Percentiles rank a stretch among this genome's conserved stretches.
These are phyloP conservation scores for Candida takata DNA, from an alignment of 805 yeast genomes.

Conservation along the genomic window DNA sequence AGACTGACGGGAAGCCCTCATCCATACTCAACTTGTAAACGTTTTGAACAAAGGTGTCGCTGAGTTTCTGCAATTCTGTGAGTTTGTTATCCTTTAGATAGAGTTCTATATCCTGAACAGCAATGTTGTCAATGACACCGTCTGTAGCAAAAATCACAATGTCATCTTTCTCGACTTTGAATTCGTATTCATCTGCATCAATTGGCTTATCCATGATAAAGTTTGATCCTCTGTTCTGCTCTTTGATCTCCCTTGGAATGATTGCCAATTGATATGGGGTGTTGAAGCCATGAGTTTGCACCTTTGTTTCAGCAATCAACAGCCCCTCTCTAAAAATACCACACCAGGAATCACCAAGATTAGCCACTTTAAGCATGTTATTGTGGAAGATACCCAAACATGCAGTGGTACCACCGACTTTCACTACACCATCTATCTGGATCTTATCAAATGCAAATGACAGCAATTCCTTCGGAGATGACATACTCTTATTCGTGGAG, in stretches of 20 bases:
- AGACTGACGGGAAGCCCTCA: constrained; percentile 71
- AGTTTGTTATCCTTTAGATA: constrained; percentile 48
- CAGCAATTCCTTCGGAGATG: constrained; percentile 37
- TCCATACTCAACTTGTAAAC: constrained; percentile 70
- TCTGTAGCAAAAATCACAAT: constrained; percentile 84
- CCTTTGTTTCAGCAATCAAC: constrained; percentile 57
- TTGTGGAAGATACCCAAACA: constrained; percentile 69
- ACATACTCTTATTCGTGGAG: constrained; percentile 7
- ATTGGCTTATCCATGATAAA: constrained; percentile 67
- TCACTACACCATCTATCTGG: constrained; percentile 47
- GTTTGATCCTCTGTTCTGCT: constrained; percentile 40
- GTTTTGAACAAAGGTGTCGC: constrained; percentile 52
- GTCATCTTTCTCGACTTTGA: constrained; percentile 65
- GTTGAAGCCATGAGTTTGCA: constrained; percentile 82
- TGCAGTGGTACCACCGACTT: constrained; percentile 92
- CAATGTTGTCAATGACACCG: constrained; percentile 85
- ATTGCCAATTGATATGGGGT: constrained; percentile 90
- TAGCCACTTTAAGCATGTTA: constrained; percentile 52
- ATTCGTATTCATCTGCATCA: constrained; percentile 58
- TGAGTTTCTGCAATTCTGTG: constrained; percentile 36
- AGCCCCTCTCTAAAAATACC: constrained; percentile 67
- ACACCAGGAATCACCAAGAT: constrained; percentile 94
- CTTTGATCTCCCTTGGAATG: constrained; percentile 57
- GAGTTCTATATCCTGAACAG: constrained; percentile 61
- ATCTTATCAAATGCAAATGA: constrained; percentile 50